Conservation (phyloP, 2,329 filamentous ascomycete species). For the Thermothelomyces thermophilus region DNA sequence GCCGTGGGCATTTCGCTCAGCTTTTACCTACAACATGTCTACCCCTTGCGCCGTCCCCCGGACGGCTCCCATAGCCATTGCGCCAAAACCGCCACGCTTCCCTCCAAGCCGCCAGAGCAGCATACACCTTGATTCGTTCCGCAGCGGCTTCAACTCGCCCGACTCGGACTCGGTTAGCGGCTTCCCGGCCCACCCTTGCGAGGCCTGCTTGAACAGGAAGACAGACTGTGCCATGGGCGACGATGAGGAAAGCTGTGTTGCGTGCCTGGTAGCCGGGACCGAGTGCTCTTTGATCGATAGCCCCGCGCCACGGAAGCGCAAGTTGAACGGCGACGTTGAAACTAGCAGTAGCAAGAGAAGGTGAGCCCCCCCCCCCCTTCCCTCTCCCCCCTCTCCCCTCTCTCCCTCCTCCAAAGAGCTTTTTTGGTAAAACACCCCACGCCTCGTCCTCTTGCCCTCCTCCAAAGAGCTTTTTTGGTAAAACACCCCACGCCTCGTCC, state of each 20-base stretch:
- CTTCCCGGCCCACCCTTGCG: constrained; percentile 50
- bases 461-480: constrained; percentile 4
- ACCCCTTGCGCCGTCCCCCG: constrained; percentile 48
- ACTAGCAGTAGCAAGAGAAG: constrained; percentile 61
- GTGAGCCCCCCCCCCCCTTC: constrained; percentile 36
- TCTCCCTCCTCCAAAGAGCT: too few relatives aligned
- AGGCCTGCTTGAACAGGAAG: constrained; percentile 67
- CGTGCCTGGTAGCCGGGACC: constrained; percentile 71
- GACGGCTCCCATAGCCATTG: constrained; percentile 61
- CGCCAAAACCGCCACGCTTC: constrained; percentile 49
- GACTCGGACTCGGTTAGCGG: constrained; percentile 40
- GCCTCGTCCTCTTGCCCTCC: too few relatives aligned
- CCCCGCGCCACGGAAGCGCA: constrained; percentile 72
- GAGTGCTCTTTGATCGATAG: constrained; percentile 74
- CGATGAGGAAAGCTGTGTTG: constrained; percentile 65
- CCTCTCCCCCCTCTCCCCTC: not conserved
- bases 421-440: constrained; percentile 8
- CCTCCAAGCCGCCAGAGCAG: constrained; percentile 42
- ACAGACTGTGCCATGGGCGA: constrained; percentile 68
- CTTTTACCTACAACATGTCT: constrained; percentile 42
- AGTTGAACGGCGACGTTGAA: constrained; percentile 60
- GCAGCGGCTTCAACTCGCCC: constrained; percentile 46
- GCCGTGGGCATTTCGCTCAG: constrained; percentile 7
- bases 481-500: constrained; percentile 8
- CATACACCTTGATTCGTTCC: constrained; percentile 43